Evolutionary conservation across 169 alveolate species (phyloP).

Genomic region (Perkinsus olseni): DNA sequence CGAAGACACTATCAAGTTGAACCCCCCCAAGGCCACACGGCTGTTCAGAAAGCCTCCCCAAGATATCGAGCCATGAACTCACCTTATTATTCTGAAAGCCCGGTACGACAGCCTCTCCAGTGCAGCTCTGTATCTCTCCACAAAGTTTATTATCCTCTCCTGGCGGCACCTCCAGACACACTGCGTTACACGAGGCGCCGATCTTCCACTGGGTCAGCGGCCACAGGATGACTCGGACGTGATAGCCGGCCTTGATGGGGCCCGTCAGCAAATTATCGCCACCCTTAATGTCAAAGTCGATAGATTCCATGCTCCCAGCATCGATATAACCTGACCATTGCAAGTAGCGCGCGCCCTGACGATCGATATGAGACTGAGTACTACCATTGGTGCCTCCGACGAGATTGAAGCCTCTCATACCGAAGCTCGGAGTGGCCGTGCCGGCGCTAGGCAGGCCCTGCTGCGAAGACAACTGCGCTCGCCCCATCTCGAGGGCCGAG

Average conservation of each 20-base stretch:
- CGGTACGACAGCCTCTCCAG: neutral
- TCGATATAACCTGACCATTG: neutral
- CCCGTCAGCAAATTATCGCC: neutral
- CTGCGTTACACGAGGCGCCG: neutral
- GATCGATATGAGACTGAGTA: neutral
- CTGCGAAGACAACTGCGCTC: neutral
- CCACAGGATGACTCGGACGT: neutral
- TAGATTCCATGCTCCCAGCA: neutral
- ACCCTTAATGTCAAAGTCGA: neutral
- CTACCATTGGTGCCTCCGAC: neutral
- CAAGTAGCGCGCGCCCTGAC: neutral
- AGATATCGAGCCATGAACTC: no score
- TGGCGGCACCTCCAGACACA: neutral
- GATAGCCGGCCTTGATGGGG: neutral
- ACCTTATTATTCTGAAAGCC: neutral
- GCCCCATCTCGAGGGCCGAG: constrained; percentile 8
- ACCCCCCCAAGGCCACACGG: no score
- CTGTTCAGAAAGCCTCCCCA: no score
- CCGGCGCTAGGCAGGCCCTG: neutral
- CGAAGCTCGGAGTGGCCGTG: neutral
- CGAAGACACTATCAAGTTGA: no score
- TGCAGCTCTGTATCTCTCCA: neutral
- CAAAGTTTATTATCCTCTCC: neutral
- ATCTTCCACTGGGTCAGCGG: constrained; percentile 8
- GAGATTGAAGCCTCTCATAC: neutral